A percentile compares a stretch with the other conserved stretches of the same genome.
Conservation (phyloP, 176 grass and related monocot genomes). For the Tillandsia fasciculata region DNA sequence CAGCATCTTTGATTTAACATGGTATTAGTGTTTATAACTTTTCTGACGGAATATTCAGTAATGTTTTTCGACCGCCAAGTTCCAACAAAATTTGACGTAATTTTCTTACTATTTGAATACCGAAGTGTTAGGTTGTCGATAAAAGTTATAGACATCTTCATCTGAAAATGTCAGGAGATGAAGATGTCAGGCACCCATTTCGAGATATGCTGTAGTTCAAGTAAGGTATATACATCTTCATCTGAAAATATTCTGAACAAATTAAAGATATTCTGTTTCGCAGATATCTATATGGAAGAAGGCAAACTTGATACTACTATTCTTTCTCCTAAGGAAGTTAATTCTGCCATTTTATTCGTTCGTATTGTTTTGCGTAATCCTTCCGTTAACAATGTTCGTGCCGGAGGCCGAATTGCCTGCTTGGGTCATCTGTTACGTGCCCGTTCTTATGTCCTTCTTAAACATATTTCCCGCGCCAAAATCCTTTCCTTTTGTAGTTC, state of each 20-base stretch:
- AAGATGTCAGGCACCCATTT: neutral
- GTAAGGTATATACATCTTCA: neutral
- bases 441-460: slow-evolving; percentile 65
- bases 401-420: slow-evolving; percentile 71
- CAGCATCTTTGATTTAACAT: neutral
- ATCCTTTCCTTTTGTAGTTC: slow-evolving; percentile 78
- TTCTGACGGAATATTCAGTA: no score
- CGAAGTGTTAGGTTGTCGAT: no score
- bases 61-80: no score
- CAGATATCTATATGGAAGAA: slow-evolving; percentile 95
- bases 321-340: slow-evolving; percentile 84
- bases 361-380: slow-evolving; percentile 69
- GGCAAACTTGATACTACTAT: slow-evolving; percentile 75
- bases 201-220: no score
- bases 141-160: neutral
- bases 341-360: slow-evolving; percentile 86
- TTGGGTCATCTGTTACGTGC: slow-evolving; percentile 83
- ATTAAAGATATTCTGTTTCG: slow-evolving; percentile 23
- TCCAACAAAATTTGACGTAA: no score
- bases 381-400: slow-evolving; percentile 83
- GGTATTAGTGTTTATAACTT: neutral
- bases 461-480: slow-evolving; percentile 67
- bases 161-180: neutral
- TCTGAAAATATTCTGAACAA: neutral
- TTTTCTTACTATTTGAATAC: no score